phyloP scores from a whole-genome alignment of 371 early-diverging fungal species.

The Batkoa obscura region DNA sequence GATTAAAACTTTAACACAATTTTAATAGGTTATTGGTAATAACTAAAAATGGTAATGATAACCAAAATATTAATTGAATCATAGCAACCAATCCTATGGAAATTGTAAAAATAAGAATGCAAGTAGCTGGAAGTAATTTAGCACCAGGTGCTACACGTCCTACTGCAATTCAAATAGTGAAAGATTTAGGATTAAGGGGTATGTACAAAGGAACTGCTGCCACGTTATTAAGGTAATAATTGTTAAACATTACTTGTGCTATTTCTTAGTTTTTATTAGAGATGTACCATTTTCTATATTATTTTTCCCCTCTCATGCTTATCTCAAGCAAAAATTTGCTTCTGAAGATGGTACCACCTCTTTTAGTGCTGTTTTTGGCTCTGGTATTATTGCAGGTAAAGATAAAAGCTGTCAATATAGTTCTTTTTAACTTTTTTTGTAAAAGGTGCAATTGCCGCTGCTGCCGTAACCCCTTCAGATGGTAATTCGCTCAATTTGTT shows the following conservation, averaged over 20 bases:
- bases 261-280: slow-evolving; percentile 21
- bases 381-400: slow-evolving; percentile 63
- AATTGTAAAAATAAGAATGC: slow-evolving; percentile 88
- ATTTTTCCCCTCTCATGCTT: slow-evolving; percentile 90
- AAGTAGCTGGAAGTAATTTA: slow-evolving; percentile 48
- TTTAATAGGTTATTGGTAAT: neutral
- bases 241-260: neutral
- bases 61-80: neutral
- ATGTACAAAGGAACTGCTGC: slow-evolving; percentile 89
- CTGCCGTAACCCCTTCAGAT: slow-evolving; percentile 6
- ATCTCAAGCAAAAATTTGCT: slow-evolving; percentile 50
- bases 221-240: slow-evolving; percentile 30
- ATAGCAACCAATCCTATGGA: slow-evolving; percentile 43
- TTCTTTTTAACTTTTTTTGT: neutral
- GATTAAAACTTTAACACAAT: neutral
- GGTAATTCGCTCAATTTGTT: neutral
- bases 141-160: slow-evolving; percentile 47
- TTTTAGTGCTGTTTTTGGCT: slow-evolving; percentile 62
- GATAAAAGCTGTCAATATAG: neutral
- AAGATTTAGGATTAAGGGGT: slow-evolving; percentile 59
- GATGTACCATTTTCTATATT: slow-evolving; percentile 90
- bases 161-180: slow-evolving; percentile 12
- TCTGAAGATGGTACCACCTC: slow-evolving; percentile 46
- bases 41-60: neutral
- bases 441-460: slow-evolving; percentile 2